Base-by-base conservation (phyloP, 306 rosid species). In the Glycine soja region DNA sequence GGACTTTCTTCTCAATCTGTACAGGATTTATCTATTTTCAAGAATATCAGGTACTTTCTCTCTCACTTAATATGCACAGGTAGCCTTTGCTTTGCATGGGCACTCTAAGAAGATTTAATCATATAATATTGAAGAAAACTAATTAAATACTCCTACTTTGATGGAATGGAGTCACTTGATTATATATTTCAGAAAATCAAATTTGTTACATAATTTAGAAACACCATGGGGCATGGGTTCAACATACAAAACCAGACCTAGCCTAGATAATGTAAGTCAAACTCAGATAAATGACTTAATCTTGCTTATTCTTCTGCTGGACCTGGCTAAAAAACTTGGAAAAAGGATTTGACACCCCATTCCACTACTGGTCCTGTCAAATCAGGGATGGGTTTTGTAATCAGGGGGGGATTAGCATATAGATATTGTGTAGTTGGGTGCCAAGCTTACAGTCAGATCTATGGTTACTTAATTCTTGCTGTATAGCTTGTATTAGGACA, bases 1-100 rank as follows among this genome's bases (percentile, higher is more conserved):
- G 99, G 99, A 93, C 99, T 52, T 88, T 95, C 87, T 95, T 95
- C 92, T 95, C 99, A 72, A 91, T 93, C 73, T 95, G 96, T 87
- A 92, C 99, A 43, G 98, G 99, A 83, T 88, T 95, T 83, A 87
- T 95, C 74, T 95, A 95, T 87, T 95, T 95, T 83, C 97, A 95
- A 83, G 99, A 95, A 85, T 93, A 90, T 84, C 97, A 93, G 98
- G 99, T 93, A 80, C 63, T 72, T 79, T 81, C 14, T 30, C 86
- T 51, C 81, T 56, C 46, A 72, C 68, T 63, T 52, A 30, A 38
- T 36, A 40, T 11, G 6, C 73, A 13, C 52, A 0, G 30, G 50
- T 53, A 64, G 61, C 43, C 19, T 56, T 30, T 81, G 16, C 47
- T 16, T 75, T 75, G n/a, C 48, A 73, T 1, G 2, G 13, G 38